Percentiles rank a stretch among this genome's conserved stretches.
Conservation (phyloP, 176 grass and related monocot genomes). For the Carex pumila region DNA sequence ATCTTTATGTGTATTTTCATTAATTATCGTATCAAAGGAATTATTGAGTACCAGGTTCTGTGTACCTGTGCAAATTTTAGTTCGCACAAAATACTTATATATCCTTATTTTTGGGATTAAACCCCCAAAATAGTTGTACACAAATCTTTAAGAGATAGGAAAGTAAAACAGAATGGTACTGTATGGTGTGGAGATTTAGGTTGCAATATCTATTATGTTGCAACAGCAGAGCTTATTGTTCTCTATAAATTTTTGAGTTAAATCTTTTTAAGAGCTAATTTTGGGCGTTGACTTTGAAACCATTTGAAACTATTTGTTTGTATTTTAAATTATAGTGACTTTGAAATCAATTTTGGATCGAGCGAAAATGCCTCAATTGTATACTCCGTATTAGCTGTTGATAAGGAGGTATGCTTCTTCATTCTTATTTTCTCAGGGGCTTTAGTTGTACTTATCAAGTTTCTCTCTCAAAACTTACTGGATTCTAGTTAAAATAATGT, state of each 20-base stretch:
- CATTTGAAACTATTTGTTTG: not conserved
- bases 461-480: not conserved
- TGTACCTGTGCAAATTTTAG: not conserved
- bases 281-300: not conserved
- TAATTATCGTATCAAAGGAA: not conserved
- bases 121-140: not conserved
- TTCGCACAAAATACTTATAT: not conserved
- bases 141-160: not conserved
- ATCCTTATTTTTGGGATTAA: not conserved
- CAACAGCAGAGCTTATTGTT: not conserved
- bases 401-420: constrained; percentile 51
- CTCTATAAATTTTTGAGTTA: not conserved
- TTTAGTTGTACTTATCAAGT: not conserved
- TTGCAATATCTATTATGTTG: not conserved
- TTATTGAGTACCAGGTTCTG: not conserved
- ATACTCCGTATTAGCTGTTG: constrained; percentile 40
- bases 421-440: not conserved
- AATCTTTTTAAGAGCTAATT: not conserved
- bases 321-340: constrained; percentile 36
- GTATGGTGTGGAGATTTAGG: not conserved
- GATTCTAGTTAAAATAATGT: not conserved
- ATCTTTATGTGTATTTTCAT: not conserved
- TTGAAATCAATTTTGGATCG: constrained; percentile 72
- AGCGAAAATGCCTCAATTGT: constrained; percentile 41
- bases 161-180: not conserved